Evolutionary conservation across 2,329 filamentous ascomycete genomes (phyloP).

Genomic region (Aureobasidium musti): DNA sequence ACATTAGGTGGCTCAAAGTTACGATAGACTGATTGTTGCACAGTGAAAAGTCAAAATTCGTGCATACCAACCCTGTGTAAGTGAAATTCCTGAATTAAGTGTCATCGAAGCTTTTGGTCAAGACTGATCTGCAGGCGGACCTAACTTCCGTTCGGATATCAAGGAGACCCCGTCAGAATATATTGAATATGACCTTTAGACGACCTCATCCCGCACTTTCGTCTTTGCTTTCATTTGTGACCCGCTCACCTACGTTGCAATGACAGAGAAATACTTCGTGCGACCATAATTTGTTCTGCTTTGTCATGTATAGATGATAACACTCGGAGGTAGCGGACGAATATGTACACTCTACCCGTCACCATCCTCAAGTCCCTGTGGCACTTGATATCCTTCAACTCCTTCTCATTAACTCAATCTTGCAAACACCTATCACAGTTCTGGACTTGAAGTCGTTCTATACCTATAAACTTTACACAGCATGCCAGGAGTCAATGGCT

Average conservation of each 20-base stretch:
- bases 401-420: background rate
- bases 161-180: background rate
- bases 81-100: background rate
- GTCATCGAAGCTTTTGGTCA: background rate
- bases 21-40: too few species aligned
- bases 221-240: background rate
- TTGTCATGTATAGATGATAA: background rate
- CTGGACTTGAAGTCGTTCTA: too few species aligned
- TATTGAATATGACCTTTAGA: background rate
- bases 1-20: background rate
- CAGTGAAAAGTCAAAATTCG: too few species aligned
- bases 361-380: background rate
- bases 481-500: slow-evolving; percentile 18
- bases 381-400: background rate
- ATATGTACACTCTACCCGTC: background rate
- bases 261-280: background rate
- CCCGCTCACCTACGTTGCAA: background rate
- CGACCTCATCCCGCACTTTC: background rate
- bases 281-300: background rate
- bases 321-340: background rate
- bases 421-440: background rate
- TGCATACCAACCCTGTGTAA: background rate
- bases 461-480: background rate
- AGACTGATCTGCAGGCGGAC: background rate
- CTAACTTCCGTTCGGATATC: background rate